These are phyloP conservation scores for Thamnidium elegans DNA, from an alignment of 192 early-diverging fungal species.

Conservation along the genomic window DNA sequence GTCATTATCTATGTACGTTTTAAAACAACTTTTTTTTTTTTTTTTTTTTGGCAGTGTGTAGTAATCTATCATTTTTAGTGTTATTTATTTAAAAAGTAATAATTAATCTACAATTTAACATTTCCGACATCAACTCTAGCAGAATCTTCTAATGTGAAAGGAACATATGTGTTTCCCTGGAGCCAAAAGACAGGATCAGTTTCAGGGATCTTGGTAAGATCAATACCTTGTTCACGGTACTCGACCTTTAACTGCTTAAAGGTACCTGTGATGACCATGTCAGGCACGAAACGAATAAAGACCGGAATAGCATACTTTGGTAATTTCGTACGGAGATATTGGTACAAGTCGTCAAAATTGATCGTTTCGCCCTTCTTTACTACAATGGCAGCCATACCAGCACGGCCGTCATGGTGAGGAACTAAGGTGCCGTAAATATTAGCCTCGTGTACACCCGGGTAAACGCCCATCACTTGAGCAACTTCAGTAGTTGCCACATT, in stretches of 20 bases:
- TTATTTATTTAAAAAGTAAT: too few relatives aligned
- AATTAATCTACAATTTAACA: conserved; percentile 27
- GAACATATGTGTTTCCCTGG: conserved; percentile 40
- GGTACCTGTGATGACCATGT: conserved; percentile 50
- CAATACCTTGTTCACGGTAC: conserved; percentile 44
- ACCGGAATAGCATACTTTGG: conserved; percentile 66
- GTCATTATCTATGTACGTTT: too few relatives aligned
- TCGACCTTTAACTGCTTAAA: conserved; percentile 54
- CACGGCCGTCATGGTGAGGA: conserved; percentile 58
- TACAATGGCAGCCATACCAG: conserved; percentile 64
- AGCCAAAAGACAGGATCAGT: conserved; percentile 44
- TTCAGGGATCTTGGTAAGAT: conserved; percentile 30
- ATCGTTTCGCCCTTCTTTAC: conserved; percentile 39
- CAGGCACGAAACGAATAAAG: conserved; percentile 54
- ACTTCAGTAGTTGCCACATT: conserved; percentile 64
- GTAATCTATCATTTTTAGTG: too few relatives aligned
- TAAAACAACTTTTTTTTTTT: too few relatives aligned
- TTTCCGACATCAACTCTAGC: conserved; percentile 22
- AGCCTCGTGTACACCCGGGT: conserved; percentile 51
- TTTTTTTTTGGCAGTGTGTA: too few relatives aligned
- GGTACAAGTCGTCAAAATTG: conserved; percentile 37
- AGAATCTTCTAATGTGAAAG: conserved; percentile 33
- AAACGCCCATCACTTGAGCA: conserved; percentile 47
- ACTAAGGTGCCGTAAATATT: conserved; percentile 65
- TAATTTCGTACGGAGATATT: conserved; percentile 35